Conservation (phyloP, 495 filamentous ascomycete species). For the Hypomontagnella monticulosa region DNA sequence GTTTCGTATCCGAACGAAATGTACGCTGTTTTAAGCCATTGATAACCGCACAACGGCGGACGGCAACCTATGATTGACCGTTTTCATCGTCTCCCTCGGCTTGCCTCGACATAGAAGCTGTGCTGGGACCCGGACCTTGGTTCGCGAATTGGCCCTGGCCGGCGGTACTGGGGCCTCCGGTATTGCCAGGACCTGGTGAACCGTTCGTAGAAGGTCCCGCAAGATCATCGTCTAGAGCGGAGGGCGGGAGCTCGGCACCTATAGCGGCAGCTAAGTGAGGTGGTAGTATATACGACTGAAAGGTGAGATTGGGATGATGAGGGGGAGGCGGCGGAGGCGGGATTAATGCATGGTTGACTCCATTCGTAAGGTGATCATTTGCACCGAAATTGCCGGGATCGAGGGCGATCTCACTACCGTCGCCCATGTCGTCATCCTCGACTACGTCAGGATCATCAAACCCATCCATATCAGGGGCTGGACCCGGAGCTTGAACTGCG, state of each 20-base stretch:
- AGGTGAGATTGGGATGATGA: neutral
- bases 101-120: constrained; percentile 41
- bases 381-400: constrained; percentile 38
- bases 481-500: constrained; percentile 11
- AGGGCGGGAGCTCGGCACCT: neutral
- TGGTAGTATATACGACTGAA: neutral
- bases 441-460: constrained; percentile 52
- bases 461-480: constrained; percentile 40
- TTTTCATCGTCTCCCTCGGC: constrained; percentile 26
- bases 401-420: constrained; percentile 55
- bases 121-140: constrained; percentile 30
- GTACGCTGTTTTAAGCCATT: neutral
- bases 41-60: neutral
- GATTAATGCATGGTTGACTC: constrained; percentile 12
- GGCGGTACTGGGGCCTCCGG: constrained; percentile 34
- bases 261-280: constrained; percentile 1
- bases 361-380: constrained; percentile 19
- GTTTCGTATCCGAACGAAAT: neutral
- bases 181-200: constrained; percentile 24
- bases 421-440: constrained; percentile 57
- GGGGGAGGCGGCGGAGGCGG: constrained; percentile 32
- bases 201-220: neutral
- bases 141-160: constrained; percentile 29
- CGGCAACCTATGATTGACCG: constrained; percentile 9
- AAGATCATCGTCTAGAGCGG: neutral